phyloP scores from a whole-genome alignment of 441 rosid genomes.

The Pelargonium cotyledonis region DNA sequence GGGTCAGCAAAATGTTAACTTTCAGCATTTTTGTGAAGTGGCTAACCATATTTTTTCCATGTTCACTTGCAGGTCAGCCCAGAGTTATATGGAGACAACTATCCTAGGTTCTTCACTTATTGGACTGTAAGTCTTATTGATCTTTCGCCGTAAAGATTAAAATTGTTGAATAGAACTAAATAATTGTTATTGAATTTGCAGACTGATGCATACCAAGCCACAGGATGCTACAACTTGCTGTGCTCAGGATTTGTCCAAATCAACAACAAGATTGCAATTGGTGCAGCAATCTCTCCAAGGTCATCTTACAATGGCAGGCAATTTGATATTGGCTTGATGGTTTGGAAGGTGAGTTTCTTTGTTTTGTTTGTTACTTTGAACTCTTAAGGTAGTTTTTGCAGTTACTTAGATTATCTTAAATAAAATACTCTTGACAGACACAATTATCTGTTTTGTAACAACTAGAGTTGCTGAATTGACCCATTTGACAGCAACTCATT shows the following conservation, averaged over 20 bases:
- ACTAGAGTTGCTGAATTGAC: slow-evolving; percentile 3
- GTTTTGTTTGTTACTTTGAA: too few species aligned
- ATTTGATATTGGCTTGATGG: slow-evolving; percentile 56
- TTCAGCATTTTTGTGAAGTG: too few species aligned
- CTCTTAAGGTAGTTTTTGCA: neutral
- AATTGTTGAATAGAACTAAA: neutral
- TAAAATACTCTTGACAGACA: too few species aligned
- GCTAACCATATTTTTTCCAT: too few species aligned
- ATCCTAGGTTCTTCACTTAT: slow-evolving; percentile 71
- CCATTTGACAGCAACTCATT: neutral
- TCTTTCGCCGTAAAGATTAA: neutral
- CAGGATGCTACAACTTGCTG: slow-evolving; percentile 63
- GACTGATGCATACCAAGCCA: slow-evolving; percentile 72
- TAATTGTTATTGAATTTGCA: slow-evolving; percentile 19
- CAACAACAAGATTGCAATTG: slow-evolving; percentile 56
- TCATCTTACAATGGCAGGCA: slow-evolving; percentile 54
- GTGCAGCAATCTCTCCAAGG: slow-evolving; percentile 67
- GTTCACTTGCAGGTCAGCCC: slow-evolving; percentile 52
- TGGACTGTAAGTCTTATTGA: slow-evolving; percentile 49
- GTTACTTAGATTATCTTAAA: neutral
- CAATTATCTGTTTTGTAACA: too few species aligned
- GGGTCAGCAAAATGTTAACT: too few species aligned
- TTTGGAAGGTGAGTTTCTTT: slow-evolving; percentile 55
- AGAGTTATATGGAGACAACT: slow-evolving; percentile 58
- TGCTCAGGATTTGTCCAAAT: slow-evolving; percentile 72